A percentile compares a stretch with the other conserved stretches of the same genome.
Evolutionary conservation across 1,139 yeast species (phyloP).

Genomic region (Taiozyma sp.): DNA sequence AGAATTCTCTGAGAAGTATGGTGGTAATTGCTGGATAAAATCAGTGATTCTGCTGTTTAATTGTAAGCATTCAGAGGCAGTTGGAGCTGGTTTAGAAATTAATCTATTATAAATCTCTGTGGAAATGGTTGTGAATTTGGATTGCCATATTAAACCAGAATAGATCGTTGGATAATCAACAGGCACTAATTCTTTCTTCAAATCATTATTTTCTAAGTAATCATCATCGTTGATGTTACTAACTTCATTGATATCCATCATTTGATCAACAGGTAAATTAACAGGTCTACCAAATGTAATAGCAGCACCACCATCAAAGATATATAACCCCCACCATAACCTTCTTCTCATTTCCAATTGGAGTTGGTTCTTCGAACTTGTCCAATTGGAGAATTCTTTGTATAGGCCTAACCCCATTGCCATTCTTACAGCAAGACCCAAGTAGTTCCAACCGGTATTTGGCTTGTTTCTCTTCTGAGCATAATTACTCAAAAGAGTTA

Average conservation of each 20-base stretch:
- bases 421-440: constrained; percentile 62
- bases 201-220: constrained; percentile 27
- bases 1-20: constrained; percentile 40
- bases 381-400: constrained; percentile 38
- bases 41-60: constrained; percentile 40
- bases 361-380: constrained; percentile 20
- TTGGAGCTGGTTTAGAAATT: constrained; percentile 42
- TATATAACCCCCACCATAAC: constrained; percentile 58
- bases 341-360: constrained; percentile 41
- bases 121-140: constrained; percentile 45
- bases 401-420: constrained; percentile 63
- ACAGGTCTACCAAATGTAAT: constrained; percentile 64
- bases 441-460: constrained; percentile 60
- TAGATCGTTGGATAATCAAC: constrained; percentile 46
- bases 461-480: constrained; percentile 59
- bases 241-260: constrained; percentile 47
- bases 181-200: constrained; percentile 23
- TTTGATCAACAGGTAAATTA: constrained; percentile 43
- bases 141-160: constrained; percentile 53
- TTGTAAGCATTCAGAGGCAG: constrained; percentile 41
- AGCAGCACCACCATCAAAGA: constrained; percentile 60
- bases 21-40: constrained; percentile 41
- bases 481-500: constrained; percentile 51
- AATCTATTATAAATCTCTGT: constrained; percentile 46
- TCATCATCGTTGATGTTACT: constrained; percentile 46